Evolutionary conservation across 1,139 yeast species (phyloP), one percentile per base, ranked within the genome.

Genomic region (Saccharomyces hybrid): DNA sequence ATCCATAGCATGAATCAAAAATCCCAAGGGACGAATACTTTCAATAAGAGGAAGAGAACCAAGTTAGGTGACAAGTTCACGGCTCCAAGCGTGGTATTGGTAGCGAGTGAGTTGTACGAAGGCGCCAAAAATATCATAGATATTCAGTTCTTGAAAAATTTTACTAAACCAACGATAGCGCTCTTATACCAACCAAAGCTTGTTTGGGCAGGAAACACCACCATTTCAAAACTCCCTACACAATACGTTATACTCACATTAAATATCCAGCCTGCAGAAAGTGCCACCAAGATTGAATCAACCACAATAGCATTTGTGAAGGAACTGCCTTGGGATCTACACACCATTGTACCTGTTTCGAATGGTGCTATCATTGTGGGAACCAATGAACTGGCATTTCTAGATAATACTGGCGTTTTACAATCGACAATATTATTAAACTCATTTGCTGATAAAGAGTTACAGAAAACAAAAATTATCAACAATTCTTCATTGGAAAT

Each of bases 141-240:
- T 64, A 74, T 85, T 63, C 82, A 81, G 53, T 89, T 85, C 64
- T 73, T 90, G 51, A 71, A 82, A 63, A 85, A 85, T 54, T 90
- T 87, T 65, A 73, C 85, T 56, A 91, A 84, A 58, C 95, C 96
- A 0, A 88, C 96, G 0, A 65, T 90, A 41, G 96, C 89, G 0
- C 74, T 90, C 9, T 67, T 88, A 47, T 84, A 83, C 56, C 83
- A 83, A 59, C 81, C 83, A 38, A 72, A 76, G 6, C 76, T 81
- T 29, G 81, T 89, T 0, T 88, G 96, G 95, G 83, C 95, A 0
- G 96, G 96, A 0, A 77, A 79, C 55, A 55, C 58, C 14, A 59
- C 61, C 48, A 46, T 63, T 28, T 55, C 55, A 8, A 57, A 60
- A n/a, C 54, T 54, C 31, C 65, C 71, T 7, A 60, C 66, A 13